phyloP scores from a whole-genome alignment of 352 stramenopile genomes.

The Globisporangium cederbergense region DNA sequence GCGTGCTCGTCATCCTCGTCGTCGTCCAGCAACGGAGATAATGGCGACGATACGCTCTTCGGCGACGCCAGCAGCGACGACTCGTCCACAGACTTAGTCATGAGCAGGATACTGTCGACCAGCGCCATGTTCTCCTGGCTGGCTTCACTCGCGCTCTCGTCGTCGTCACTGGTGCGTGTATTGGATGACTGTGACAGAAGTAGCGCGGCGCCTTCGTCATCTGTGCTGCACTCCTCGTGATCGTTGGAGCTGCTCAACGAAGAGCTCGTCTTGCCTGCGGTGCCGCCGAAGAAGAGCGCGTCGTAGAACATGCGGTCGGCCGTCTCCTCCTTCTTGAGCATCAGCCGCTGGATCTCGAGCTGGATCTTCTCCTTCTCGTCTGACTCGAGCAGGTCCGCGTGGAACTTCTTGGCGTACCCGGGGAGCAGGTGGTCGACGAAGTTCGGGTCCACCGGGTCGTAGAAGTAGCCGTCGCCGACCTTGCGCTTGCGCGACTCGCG shows the following conservation, averaged over 20 bases:
- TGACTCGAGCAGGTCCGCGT: constrained; percentile 54
- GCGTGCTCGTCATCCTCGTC: constrained; percentile 42
- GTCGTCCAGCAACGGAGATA: constrained; percentile 38
- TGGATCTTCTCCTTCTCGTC: constrained; percentile 84
- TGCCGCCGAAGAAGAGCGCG: constrained; percentile 22
- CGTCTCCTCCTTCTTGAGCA: constrained; percentile 61
- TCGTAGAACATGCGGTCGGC: constrained; percentile 32
- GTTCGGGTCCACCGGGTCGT: constrained; percentile 81
- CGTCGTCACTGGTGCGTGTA: neutral
- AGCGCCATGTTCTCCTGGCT: constrained; percentile 64
- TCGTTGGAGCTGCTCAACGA: neutral
- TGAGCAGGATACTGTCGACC: constrained; percentile 74
- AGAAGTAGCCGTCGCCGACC: constrained; percentile 77
- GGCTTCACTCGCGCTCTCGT: neutral
- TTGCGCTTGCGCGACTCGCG: constrained; percentile 82
- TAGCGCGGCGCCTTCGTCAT: constrained; percentile 15
- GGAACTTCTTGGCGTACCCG: constrained; percentile 78
- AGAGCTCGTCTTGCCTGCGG: neutral
- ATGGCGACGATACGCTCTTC: constrained; percentile 59
- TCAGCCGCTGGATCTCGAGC: constrained; percentile 77
- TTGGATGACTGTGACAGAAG: neutral
- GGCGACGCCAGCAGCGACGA: constrained; percentile 52
- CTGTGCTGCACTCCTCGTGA: neutral
- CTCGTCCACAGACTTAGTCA: constrained; percentile 68
- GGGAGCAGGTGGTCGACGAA: constrained; percentile 84